Conservation (phyloP, 2,329 filamentous ascomycete species). For the Gnomoniopsis sp. region DNA sequence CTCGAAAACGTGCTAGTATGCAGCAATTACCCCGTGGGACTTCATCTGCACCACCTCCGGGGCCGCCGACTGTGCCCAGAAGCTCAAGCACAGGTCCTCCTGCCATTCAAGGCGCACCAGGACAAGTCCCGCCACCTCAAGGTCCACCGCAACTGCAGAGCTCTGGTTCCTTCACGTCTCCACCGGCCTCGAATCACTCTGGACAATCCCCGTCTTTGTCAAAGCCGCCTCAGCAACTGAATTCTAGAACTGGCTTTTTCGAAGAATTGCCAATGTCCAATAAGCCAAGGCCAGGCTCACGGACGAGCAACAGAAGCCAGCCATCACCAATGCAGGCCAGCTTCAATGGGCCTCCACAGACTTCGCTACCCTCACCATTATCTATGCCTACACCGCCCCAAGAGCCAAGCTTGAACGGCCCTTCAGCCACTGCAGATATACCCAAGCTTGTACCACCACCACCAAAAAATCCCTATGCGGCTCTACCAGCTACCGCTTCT, state of each 20-base stretch:
- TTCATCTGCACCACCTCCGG: conserved; percentile 36
- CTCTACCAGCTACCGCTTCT: conserved; percentile 32
- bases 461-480: conserved; percentile 51
- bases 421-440: conserved; percentile 26
- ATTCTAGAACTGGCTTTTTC: conserved; percentile 61
- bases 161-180: conserved; percentile 27
- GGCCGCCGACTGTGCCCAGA: conserved; percentile 54
- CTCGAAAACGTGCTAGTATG: conserved; percentile 61
- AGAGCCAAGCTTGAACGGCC: conserved; percentile 14
- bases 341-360: conserved; percentile 29
- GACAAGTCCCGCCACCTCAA: conserved; percentile 18
- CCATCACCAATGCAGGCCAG: conserved; percentile 40
- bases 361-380: conserved; percentile 20
- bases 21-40: conserved; percentile 47
- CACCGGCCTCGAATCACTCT: conserved; percentile 36
- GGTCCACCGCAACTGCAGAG: conserved; percentile 21
- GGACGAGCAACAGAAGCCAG: conserved; percentile 42
- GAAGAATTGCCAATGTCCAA: conserved; percentile 68
- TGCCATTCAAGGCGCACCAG: conserved; percentile 24
- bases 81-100: conserved; percentile 54
- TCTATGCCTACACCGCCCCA: conserved; percentile 20
- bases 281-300: conserved; percentile 59
- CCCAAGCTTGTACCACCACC: conserved; percentile 51
- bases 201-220: conserved; percentile 30
- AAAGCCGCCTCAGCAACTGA: conserved; percentile 32